Percentiles rank a stretch among this genome's conserved stretches.
phyloP scores from a whole-genome alignment of 2,329 filamentous ascomycete genomes.

The Bisporella sp. region DNA sequence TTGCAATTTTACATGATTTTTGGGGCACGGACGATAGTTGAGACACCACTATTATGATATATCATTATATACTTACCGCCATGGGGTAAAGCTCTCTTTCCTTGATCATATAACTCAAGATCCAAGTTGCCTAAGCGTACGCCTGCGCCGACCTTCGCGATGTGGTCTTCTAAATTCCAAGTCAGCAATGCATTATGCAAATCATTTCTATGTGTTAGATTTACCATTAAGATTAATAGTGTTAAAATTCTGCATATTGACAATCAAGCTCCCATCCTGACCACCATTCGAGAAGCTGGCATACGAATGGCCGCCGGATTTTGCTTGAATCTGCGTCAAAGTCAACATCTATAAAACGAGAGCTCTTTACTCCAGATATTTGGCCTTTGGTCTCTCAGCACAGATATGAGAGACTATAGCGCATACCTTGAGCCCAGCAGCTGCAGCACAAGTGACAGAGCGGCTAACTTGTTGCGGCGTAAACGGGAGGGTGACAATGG shows the following conservation, averaged over 20 bases:
- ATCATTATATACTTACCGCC: slow-evolving; percentile 20
- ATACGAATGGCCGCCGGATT: slow-evolving; percentile 49
- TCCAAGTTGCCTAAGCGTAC: slow-evolving; percentile 38
- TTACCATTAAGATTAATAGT: slow-evolving; percentile 41
- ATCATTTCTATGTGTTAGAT: slow-evolving; percentile 2
- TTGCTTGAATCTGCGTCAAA: slow-evolving; percentile 30
- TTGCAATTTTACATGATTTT: too few relatives aligned
- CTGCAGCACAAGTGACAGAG: slow-evolving; percentile 39
- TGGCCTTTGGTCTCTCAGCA: too few relatives aligned
- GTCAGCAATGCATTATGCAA: too few relatives aligned
- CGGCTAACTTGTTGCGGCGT: slow-evolving; percentile 32
- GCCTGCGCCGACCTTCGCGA: slow-evolving; percentile 32
- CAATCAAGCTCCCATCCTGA: slow-evolving; percentile 41
- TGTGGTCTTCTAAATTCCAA: slow-evolving; percentile 1
- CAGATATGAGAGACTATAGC: too few relatives aligned
- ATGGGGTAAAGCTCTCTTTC: slow-evolving; percentile 33
- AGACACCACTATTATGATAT: too few relatives aligned
- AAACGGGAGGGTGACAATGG: slow-evolving; percentile 16
- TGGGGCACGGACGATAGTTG: too few relatives aligned
- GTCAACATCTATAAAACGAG: too few relatives aligned
- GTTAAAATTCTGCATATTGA: slow-evolving; percentile 48
- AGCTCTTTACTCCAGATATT: too few relatives aligned
- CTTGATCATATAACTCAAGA: slow-evolving; percentile 27
- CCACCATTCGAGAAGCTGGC: slow-evolving; percentile 41
- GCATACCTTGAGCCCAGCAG: slow-evolving; percentile 35